A percentile compares a stretch with the other conserved stretches of the same genome.
phyloP scores from a whole-genome alignment of 345 rosid species.

The Aquilaria sinensis region DNA sequence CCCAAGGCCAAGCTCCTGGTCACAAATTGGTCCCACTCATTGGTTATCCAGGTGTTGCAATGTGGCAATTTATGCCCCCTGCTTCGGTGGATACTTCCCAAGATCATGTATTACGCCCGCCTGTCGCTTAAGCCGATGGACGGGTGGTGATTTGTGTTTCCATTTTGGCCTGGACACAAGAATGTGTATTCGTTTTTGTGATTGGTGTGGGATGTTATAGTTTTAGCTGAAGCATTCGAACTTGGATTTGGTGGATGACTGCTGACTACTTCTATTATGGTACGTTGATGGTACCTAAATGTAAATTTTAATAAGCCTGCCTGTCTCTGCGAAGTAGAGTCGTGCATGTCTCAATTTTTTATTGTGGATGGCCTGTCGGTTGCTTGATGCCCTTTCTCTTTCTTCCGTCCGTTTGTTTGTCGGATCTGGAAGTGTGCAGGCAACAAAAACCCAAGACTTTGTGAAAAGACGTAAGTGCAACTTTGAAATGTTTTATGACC shows the following conservation, averaged over 20 bases:
- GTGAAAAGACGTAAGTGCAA: too few species aligned
- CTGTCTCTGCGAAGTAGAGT: background rate
- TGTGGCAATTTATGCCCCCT: conserved; percentile 99
- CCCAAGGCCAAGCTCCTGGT: conserved; percentile 80
- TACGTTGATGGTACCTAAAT: conserved; percentile 26
- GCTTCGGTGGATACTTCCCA: conserved; percentile 92
- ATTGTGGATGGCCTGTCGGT: too few species aligned
- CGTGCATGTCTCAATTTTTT: too few species aligned
- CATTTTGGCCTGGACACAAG: conserved; percentile 27
- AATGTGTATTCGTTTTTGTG: conserved; percentile 26
- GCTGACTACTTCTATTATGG: conserved; percentile 17
- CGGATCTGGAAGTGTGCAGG: too few species aligned
- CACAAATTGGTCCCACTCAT: conserved; percentile 88
- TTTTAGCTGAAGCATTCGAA: conserved; percentile 28
- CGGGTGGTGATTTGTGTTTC: conserved; percentile 23
- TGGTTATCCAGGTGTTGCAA: conserved; percentile 91
- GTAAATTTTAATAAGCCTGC: conserved; percentile 54
- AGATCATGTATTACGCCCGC: conserved; percentile 93
- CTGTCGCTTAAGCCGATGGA: conserved; percentile 55
- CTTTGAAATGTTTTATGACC: too few species aligned
- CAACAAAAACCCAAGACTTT: too few species aligned
- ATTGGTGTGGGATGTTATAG: conserved; percentile 32
- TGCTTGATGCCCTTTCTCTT: too few species aligned
- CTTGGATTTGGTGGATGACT: conserved; percentile 37
- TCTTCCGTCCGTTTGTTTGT: too few species aligned